Evolutionary conservation across 495 filamentous ascomycete genomes (phyloP), one percentile per base, ranked within the genome.

Genomic region (Antarctomyces pellizariae): DNA sequence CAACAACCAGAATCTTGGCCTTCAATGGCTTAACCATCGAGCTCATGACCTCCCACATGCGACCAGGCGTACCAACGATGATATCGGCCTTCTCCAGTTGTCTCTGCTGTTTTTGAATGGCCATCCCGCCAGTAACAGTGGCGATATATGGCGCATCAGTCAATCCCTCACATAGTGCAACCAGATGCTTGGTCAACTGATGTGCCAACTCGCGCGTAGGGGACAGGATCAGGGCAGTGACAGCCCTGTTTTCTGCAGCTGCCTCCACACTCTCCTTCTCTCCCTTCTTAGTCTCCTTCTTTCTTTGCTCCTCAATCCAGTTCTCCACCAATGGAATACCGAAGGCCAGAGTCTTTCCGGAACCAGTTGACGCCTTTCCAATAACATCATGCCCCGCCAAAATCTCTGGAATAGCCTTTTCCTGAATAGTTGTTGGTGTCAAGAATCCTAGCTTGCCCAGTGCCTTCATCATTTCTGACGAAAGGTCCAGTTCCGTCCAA

Each of bases 131-230:
- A 1, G 83, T 93, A 9, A 97, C 48, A 7, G 79, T 79, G 13
- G 57, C 59, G 15, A 78, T 68, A 30, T 83, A 76, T 10, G 62
- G 66, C 1, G 69, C 59, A 26, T 59, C 58, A 5, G 64, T 53
- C 2, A 71, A 59, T 0, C 63, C 59, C 24, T 58, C 53, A 29
- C 64, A 74, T 10, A 97, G 53, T 2, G 68, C 58, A 14, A 60
- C 71, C 25, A 97, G 62, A 44, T 97, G 86, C 13, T 71, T 64
- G 6, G 64, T 54, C 21, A 97, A 54, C 48, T 97, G 86, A 48
- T 92, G 78, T 2, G 86, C 86, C 32, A 97, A 52, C 46, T 97
- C 86, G 50, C 86, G 55, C 1, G 86, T 95, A 0, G 86, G 86
- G 0, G 83, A 80, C 3, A 97, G 57, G 22, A 97, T 67, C n/a